Base-by-base conservation (phyloP, 306 rosid genomes). In the Delonix regia region DNA sequence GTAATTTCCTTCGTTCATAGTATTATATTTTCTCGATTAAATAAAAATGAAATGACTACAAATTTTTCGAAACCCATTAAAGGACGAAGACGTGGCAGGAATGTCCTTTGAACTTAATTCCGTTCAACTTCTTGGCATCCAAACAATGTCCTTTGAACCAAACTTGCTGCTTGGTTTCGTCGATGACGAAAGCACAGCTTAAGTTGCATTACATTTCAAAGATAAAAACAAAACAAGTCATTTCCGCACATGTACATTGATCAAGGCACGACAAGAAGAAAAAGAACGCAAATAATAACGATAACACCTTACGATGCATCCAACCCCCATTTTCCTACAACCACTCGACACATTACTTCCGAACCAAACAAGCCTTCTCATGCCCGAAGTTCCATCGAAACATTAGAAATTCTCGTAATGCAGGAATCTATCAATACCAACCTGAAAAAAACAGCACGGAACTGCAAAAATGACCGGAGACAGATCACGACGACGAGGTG, bases 361-460 rank as follows among this genome's bases (percentile, higher is more conserved):
- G 2, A 22, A 19, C 34, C 53, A 73, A 36, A 48, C 71, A 12
- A 68, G 22, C 64, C 14, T 18, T 24, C 1, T 72, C 28, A 21
- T 28, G 16, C 24, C 24, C 34, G 38, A 39, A 52, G 34, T 1
- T 14, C 51, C 73, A 59, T 45, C 12, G 10, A 67, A 55, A 69
- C 49, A 39, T 4, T 0, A 16, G 19, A 5, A 34, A 68, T 24
- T 75, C 33, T 53, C 15, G 70, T 3, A 9, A 62, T 12, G 30
- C 5, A 45, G 15, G 22, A 65, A 73, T 0, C n/a, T 72, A 66
- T 39, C 14, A 21, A 69, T 36, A 79, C 81, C 0, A 75, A 85
- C 86, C 86, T 82, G 41, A 44, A 78, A 57, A 33, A 78, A 81
- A 75, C 41, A 11, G 24, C 39, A 4, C 0, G 55, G 21, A 49